Percentiles rank a stretch among this genome's conserved stretches.
These are phyloP conservation scores for Trichosporon asahii DNA, from an alignment of 1,284 basidiomycete species.

Conservation along the genomic window DNA sequence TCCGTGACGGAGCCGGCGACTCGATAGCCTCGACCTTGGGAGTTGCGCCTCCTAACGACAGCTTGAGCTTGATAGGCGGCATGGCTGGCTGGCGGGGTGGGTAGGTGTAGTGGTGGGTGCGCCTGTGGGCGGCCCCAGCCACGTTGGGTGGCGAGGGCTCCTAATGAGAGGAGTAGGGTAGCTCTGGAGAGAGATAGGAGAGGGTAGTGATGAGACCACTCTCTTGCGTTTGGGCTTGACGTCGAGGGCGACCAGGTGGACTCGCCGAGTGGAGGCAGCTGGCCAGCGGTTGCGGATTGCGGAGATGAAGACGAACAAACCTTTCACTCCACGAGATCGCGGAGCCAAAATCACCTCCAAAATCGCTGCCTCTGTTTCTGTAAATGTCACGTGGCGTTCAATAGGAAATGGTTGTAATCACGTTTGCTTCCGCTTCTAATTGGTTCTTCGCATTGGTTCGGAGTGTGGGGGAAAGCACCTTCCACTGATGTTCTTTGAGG, in stretches of 20 bases:
- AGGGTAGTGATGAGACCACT: constrained; percentile 56
- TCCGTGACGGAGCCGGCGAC: background rate
- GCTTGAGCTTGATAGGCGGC: constrained; percentile 43
- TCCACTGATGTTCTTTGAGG: too few species aligned
- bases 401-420: background rate
- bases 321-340: background rate
- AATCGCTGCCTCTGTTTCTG: background rate
- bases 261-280: constrained; percentile 49
- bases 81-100: constrained; percentile 14
- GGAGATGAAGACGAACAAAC: constrained; percentile 11
- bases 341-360: background rate
- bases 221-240: background rate
- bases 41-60: constrained; percentile 28
- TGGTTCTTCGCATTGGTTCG: background rate
- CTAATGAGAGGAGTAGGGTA: background rate
- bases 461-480: too few species aligned
- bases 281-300: constrained; percentile 9
- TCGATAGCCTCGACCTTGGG: constrained; percentile 3
- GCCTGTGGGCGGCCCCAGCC: constrained; percentile 8
- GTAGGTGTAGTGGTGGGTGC: background rate
- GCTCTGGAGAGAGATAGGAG: constrained; percentile 29
- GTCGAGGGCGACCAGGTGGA: constrained; percentile 30
- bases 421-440: background rate
- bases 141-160: constrained; percentile 7
- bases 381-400: background rate